Base-by-base conservation (phyloP, 306 rosid species). In the Malus sylvestris region DNA sequence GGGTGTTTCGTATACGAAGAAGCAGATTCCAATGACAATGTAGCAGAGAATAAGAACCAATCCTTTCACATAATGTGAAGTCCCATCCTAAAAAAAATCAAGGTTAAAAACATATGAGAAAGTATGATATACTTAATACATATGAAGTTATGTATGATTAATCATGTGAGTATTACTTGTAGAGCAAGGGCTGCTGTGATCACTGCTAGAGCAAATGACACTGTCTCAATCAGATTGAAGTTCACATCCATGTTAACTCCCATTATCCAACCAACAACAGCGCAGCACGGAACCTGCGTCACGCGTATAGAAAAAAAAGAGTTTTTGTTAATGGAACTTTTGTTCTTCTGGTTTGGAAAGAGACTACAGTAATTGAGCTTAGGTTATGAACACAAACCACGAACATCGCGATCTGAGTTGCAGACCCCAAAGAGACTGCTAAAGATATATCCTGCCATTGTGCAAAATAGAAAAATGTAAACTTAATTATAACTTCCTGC, bases 21-120 rank as follows among this genome's bases (percentile, higher is more conserved):
- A 94, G 84, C 97, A 90, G 70, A 97, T 88, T 6, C 91, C 96
- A 60, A 88, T 94, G 42, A 84, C 86, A 80, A 94, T 4, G 84
- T 94, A 94, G 85, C 92, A 92, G 10, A 94, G 85, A 44, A 92
- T 82, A 64, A 94, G 97, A 85, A 90, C 51, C 67, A 92, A 68
- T 7, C 98, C 98, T 77, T 94, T 94, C 82, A 94, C 70, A 87
- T 94, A 94, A 86, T 90, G 93, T 76, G 95, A 94, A 77, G 97
- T 90, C 19, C 98, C 97, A 83, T 92, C 98, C 97, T 94, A 63
- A 61, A 75, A 66, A 58, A 58, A 75, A 70, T 27, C 49, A 68
- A 14, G 29, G 10, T 22, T 25, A 23, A 25, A 6, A 25, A 25
- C 15, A 1, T 6, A 18, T 23, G 4, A 33, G 3, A 33, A 40